These are phyloP conservation scores for Dovyalis caffra DNA, from an alignment of 345 rosid genomes.

Conservation along the genomic window DNA sequence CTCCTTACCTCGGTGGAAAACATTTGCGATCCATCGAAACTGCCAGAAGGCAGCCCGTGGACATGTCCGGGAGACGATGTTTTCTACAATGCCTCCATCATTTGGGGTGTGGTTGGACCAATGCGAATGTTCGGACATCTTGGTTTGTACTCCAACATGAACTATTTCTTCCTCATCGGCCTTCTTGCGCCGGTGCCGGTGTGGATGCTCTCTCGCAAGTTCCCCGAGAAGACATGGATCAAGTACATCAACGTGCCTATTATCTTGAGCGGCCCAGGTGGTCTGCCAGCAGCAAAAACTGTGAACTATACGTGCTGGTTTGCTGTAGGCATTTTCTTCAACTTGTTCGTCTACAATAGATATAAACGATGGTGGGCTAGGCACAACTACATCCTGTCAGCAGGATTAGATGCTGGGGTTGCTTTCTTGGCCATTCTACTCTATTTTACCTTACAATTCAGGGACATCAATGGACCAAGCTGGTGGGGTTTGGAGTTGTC, in stretches of 20 bases:
- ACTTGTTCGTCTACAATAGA: constrained; percentile 22
- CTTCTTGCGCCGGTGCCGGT: constrained; percentile 42
- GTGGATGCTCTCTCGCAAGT: constrained; percentile 38
- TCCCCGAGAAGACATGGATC: constrained; percentile 45
- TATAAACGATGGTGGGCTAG: constrained; percentile 56
- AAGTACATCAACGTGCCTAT: constrained; percentile 39
- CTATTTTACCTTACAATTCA: constrained; percentile 37
- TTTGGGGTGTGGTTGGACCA: constrained; percentile 62
- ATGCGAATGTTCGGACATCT: constrained; percentile 44
- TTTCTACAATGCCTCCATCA: constrained; percentile 54
- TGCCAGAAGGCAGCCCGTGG: constrained; percentile 54
- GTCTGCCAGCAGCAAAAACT: constrained; percentile 10
- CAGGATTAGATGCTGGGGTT: constrained; percentile 54
- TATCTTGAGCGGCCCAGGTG: constrained; percentile 32
- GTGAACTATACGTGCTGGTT: constrained; percentile 21
- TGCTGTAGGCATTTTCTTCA: constrained; percentile 17
- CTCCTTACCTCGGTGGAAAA: constrained; percentile 39
- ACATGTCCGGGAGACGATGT: constrained; percentile 49
- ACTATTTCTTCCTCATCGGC: constrained; percentile 58
- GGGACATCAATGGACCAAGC: constrained; percentile 33
- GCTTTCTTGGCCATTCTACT: constrained; percentile 47
- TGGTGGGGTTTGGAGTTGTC: constrained; percentile 53
- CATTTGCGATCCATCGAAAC: constrained; percentile 36
- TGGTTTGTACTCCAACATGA: constrained; percentile 43
- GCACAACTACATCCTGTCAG: constrained; percentile 46